Conservation (phyloP, 805 yeast species). For the Ogataea pignaliae region DNA sequence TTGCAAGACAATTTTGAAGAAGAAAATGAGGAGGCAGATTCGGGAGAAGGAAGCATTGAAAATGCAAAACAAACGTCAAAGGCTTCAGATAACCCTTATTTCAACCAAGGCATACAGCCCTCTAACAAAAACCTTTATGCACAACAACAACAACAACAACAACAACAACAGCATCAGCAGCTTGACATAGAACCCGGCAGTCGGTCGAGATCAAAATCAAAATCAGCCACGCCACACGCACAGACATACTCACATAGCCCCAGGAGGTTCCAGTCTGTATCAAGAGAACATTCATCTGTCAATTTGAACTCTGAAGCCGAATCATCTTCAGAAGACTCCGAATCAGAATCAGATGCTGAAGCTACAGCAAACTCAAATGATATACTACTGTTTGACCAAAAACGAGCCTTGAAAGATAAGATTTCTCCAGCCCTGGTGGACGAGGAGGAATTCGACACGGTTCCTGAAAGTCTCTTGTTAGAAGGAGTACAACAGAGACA, state of each 20-base stretch:
- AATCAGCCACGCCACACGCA: conserved; percentile 2
- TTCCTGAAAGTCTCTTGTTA: conserved; percentile 26
- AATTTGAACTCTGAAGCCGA: conserved; percentile 27
- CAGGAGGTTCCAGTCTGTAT: no score
- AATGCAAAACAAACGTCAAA: neutral
- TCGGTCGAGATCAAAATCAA: conserved; percentile 3
- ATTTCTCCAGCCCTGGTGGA: conserved; percentile 21
- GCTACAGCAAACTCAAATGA: conserved; percentile 2
- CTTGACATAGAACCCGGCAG: neutral
- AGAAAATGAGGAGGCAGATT: conserved; percentile 13
- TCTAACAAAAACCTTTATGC: neutral
- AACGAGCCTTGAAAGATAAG: conserved; percentile 15
- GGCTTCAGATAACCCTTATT: neutral
- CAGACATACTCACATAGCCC: neutral
- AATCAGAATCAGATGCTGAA: conserved; percentile 7
- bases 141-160: no score
- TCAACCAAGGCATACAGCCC: neutral
- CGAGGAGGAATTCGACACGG: conserved; percentile 24
- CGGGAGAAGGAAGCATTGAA: conserved; percentile 1
- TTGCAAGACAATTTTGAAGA: conserved; percentile 20
- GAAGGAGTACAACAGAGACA: conserved; percentile 12
- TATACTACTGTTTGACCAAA: conserved; percentile 13
- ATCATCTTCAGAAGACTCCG: conserved; percentile 13
- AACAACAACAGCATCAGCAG: neutral
- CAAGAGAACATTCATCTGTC: conserved; percentile 8